phyloP scores from a whole-genome alignment of 1,139 yeast species.

The Hemisphaericaspora lyxosophila region DNA sequence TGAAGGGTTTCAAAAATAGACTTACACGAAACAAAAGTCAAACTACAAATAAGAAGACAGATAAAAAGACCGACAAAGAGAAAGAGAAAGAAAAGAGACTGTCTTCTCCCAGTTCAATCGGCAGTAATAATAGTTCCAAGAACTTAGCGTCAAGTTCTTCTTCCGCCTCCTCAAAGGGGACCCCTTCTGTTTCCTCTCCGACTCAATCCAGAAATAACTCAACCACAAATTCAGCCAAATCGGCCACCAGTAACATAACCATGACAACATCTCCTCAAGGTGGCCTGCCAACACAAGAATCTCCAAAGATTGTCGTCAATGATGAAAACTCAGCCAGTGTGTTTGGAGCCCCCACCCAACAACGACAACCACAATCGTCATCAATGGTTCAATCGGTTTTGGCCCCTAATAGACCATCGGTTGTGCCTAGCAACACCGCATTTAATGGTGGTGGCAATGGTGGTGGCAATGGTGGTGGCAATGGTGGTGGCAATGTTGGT shows the following conservation, averaged over 20 bases:
- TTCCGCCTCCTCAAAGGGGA: constrained; percentile 23
- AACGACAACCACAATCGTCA: constrained; percentile 13
- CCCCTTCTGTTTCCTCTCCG: constrained; percentile 26
- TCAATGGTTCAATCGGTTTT: constrained; percentile 2
- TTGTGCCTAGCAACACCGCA: background rate
- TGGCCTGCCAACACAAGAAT: constrained; percentile 18
- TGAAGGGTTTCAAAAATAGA: constrained; percentile 53
- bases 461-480: too few relatives aligned
- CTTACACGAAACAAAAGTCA: constrained; percentile 47
- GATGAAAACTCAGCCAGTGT: constrained; percentile 10
- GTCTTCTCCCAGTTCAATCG: constrained; percentile 11
- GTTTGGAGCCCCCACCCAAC: constrained; percentile 2
- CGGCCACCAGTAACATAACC: constrained; percentile 17
- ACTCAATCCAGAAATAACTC: constrained; percentile 27
- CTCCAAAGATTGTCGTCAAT: constrained; percentile 33
- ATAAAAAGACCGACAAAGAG: constrained; percentile 30
- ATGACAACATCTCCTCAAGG: constrained; percentile 16
- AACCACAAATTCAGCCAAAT: constrained; percentile 30
- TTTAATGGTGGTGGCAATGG: constrained; percentile 4
- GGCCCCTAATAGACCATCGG: background rate
- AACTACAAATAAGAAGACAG: constrained; percentile 37
- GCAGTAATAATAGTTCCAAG: constrained; percentile 22
- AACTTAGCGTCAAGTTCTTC: constrained; percentile 22
- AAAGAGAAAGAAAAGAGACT: constrained; percentile 19
- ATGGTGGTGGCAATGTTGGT: too few relatives aligned